Base-by-base conservation (phyloP, 495 filamentous ascomycete genomes). In the Aspergillus conjunctus region DNA sequence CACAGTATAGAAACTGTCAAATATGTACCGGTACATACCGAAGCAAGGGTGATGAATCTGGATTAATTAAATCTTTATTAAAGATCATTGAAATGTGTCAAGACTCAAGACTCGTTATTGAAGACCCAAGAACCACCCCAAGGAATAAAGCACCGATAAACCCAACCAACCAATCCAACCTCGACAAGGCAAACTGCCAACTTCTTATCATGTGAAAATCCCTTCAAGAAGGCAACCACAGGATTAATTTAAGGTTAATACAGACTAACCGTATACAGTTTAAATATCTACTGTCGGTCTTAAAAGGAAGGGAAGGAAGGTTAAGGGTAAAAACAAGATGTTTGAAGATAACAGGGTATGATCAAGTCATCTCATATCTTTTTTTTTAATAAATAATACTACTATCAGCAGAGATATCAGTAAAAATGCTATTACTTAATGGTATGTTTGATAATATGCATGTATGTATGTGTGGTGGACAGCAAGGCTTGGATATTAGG, bases 191-290 rank as follows among this genome's bases (percentile, higher is more conserved):
- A 41, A 41, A 41, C 8, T n/a, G n/a, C n/a, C 11, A 4, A 4
- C 12, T n/a, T 12, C 37, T 41, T 41, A 21, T 21, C 44, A 48
- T 48, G 44, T 48, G 44, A 48, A 20, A 17, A 12, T 0, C n/a
- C 6, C 44, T 48, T 7, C 6, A 48, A 21, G 6, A 48, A 48
- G 44, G 44, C 44, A 48, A 48, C 17, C 44, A 21, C 44, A 21
- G 6, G 44, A 48, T 48, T 21, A 48, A 48, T 48, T 48, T 48
- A 48, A 48, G 17, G 44, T 48, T 48, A 48, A 48, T 21, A 48
- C 21, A 48, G 44, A 41, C 37, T 48, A 48, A 20, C 44, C 44
- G 15, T 12, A 41, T 41, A 41, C 11, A 41, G 37, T 41, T 4
- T 41, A n/a, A 41, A 41, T 11, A 11, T 41, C 37, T 11, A 41